Evolutionary conservation across 805 yeast species (phyloP).

Genomic region (Kazachstania bromeliacearum): DNA sequence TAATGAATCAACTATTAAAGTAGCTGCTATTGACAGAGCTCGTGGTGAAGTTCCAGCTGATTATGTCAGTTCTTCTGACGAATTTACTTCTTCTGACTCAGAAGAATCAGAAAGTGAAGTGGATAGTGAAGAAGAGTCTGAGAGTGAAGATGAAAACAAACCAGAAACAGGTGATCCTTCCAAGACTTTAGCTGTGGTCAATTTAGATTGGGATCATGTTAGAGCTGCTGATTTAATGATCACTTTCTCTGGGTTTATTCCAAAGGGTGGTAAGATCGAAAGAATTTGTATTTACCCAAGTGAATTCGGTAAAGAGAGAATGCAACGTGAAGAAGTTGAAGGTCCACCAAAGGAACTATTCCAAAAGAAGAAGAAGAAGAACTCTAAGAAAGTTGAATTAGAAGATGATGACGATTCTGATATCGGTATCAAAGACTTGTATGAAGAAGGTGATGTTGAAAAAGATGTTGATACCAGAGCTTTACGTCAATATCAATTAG

Average conservation of each 20-base stretch:
- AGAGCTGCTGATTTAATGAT: conserved; percentile 81
- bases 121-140: conserved; percentile 44
- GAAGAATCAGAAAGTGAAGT: conserved; percentile 36
- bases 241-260: conserved; percentile 77
- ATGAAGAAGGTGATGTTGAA: conserved; percentile 74
- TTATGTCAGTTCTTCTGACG: conserved; percentile 35
- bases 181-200: conserved; percentile 76
- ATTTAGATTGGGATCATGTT: conserved; percentile 96
- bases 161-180: conserved; percentile 89
- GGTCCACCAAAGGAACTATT: conserved; percentile 91
- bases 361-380: conserved; percentile 32
- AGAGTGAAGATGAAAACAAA: conserved; percentile 43
- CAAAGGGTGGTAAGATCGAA: conserved; percentile 57
- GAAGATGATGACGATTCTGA: conserved; percentile 41
- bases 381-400: conserved; percentile 30
- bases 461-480: conserved; percentile 78
- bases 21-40: conserved; percentile 41
- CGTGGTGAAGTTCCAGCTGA: conserved; percentile 54
- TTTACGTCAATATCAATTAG: conserved; percentile 83
- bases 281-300: conserved; percentile 76
- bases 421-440: conserved; percentile 57
- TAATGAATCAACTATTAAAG: conserved; percentile 1
- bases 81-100: conserved; percentile 37
- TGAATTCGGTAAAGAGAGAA: conserved; percentile 85
- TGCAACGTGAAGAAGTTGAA: conserved; percentile 80